These are phyloP conservation scores for Aspergillus aculeatinus DNA, from an alignment of 2,329 filamentous ascomycete genomes.

Conservation along the genomic window DNA sequence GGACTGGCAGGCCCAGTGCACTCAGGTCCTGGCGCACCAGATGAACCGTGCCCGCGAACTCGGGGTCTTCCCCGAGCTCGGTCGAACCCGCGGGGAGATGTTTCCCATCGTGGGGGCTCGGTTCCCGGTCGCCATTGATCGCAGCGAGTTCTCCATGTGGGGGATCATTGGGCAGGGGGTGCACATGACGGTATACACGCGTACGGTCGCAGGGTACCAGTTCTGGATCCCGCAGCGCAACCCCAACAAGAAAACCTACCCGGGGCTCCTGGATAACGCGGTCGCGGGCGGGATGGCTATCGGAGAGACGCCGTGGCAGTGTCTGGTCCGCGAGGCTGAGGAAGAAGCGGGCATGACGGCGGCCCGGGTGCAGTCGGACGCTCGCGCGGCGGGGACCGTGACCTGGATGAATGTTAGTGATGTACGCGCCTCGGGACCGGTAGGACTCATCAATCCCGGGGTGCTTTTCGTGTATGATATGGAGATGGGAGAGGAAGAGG, in stretches of 20 bases:
- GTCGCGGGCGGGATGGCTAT: conserved; percentile 13
- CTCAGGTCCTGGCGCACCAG: conserved; percentile 5
- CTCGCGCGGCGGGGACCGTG: conserved; percentile 7
- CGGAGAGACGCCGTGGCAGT: conserved; percentile 11
- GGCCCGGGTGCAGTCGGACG: background rate
- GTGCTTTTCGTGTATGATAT: conserved; percentile 13
- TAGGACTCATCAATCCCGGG: conserved; percentile 11
- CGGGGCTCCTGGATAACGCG: conserved; percentile 9
- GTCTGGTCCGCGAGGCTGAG: conserved; percentile 9
- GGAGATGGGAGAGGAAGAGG: conserved; percentile 3
- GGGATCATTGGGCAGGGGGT: conserved; percentile 11
- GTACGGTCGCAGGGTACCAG: background rate
- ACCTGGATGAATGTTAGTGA: conserved; percentile 12
- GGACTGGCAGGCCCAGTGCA: conserved; percentile 6
- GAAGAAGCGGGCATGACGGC: conserved; percentile 11
- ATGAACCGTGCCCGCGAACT: background rate
- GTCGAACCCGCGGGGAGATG: background rate
- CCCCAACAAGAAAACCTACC: conserved; percentile 5
- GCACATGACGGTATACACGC: conserved; percentile 11
- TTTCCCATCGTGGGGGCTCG: conserved; percentile 10
- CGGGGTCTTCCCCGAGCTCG: conserved; percentile 5
- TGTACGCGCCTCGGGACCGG: conserved; percentile 5
- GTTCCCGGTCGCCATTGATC: conserved; percentile 10
- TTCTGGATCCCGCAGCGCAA: conserved; percentile 12
- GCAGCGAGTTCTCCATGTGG: conserved; percentile 7